Conservation (phyloP, 352 stramenopile genomes). For the Globisporangium sylvaticum region DNA sequence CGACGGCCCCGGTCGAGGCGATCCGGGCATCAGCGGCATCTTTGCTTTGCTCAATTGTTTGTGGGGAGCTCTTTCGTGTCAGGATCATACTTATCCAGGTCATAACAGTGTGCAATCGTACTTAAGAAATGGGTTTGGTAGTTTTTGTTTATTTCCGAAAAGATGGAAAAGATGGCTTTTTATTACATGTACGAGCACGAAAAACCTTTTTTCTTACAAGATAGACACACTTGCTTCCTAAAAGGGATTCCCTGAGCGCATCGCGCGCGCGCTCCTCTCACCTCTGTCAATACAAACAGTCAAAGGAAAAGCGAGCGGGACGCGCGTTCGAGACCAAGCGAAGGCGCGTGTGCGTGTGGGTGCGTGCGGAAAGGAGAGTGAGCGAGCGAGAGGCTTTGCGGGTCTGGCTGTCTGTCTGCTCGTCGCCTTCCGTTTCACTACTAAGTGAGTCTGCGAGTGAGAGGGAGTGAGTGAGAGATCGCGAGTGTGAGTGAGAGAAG, state of each 20-base stretch:
- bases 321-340: neutral
- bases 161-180: too few relatives aligned
- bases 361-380: neutral
- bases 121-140: too few relatives aligned
- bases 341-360: neutral
- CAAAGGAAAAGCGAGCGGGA: constrained; percentile 5
- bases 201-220: too few relatives aligned
- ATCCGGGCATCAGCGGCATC: constrained; percentile 63
- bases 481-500: neutral
- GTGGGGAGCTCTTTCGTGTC: neutral
- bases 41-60: neutral
- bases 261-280: neutral
- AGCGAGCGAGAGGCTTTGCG: neutral
- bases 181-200: too few relatives aligned
- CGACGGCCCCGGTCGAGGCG: constrained; percentile 37
- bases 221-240: too few relatives aligned
- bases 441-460: neutral
- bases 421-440: neutral
- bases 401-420: neutral
- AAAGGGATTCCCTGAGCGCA: too few relatives aligned
- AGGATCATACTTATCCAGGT: neutral
- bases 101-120: too few relatives aligned
- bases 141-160: too few relatives aligned
- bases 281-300: constrained; percentile 4
- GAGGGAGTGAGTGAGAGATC: neutral